These are phyloP conservation scores for Grosmannia serpens DNA, from an alignment of 2,329 filamentous ascomycete genomes.

Conservation along the genomic window DNA sequence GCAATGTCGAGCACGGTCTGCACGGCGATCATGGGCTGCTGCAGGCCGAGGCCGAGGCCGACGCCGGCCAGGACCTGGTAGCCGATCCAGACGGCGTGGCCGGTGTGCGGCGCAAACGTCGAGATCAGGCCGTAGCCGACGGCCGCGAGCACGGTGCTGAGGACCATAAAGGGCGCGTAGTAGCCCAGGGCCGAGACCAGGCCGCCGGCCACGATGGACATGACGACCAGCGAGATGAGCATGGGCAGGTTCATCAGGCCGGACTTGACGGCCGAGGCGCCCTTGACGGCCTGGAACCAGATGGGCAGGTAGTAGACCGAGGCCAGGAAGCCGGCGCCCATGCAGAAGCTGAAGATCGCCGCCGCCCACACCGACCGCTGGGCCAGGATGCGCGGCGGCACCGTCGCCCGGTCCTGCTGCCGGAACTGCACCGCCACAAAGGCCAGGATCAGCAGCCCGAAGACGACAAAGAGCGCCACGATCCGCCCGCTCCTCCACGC, in stretches of 20 bases:
- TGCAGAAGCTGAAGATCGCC: constrained; percentile 22
- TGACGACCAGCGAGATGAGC: constrained; percentile 41
- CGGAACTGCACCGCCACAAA: constrained; percentile 22
- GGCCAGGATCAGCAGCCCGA: constrained; percentile 13
- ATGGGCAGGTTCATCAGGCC: constrained; percentile 47
- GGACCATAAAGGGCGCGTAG: constrained; percentile 46
- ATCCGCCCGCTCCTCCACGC: constrained; percentile 20
- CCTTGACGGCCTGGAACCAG: constrained; percentile 43
- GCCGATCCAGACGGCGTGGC: constrained; percentile 43
- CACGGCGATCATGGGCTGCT: constrained; percentile 43
- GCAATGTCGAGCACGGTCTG: constrained; percentile 40
- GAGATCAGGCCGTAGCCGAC: constrained; percentile 45
- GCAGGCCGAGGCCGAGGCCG: constrained; percentile 47
- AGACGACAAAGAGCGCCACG: constrained; percentile 17
- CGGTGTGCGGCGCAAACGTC: constrained; percentile 37
- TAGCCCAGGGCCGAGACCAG: constrained; percentile 44
- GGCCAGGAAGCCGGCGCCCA: constrained; percentile 18
- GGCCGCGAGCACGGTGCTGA: constrained; percentile 36
- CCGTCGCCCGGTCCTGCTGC: constrained; percentile 22
- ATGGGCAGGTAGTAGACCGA: constrained; percentile 19
- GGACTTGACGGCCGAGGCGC: constrained; percentile 38
- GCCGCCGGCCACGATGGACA: constrained; percentile 34
- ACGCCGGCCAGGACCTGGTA: constrained; percentile 50
- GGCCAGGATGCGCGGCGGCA: constrained; percentile 26
- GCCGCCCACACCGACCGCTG: constrained; percentile 23